These are phyloP conservation scores for Galeopsis tetrahit DNA, from an alignment of 257 asterid species.

Conservation along the genomic window DNA sequence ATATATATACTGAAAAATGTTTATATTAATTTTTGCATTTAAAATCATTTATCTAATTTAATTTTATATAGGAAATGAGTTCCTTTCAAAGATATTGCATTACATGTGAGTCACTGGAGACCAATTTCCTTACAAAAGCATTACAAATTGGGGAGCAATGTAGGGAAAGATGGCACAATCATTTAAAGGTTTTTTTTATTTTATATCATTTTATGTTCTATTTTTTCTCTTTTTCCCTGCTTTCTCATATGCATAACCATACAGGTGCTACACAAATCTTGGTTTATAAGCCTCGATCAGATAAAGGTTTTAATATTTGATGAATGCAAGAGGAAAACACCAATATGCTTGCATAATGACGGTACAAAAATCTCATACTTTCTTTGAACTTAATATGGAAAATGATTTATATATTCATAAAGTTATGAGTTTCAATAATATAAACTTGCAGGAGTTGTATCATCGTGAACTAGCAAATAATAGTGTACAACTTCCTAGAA, in stretches of 20 bases:
- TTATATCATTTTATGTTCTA: no score
- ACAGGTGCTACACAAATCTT: slow-evolving; percentile 83
- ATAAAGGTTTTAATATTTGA: slow-evolving; percentile 82
- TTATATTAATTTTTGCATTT: no score
- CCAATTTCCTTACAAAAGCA: no score
- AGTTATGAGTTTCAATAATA: neutral
- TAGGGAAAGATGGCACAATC: no score
- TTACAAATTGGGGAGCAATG: no score
- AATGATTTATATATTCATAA: neutral
- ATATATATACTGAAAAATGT: no score
- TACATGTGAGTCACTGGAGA: no score
- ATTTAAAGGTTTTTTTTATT: no score
- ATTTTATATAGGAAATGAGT: no score
- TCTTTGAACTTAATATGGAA: neutral
- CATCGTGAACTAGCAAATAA: slow-evolving; percentile 44
- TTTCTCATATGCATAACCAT: neutral
- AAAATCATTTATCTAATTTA: no score
- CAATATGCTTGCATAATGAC: slow-evolving; percentile 76
- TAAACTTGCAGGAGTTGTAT: slow-evolving; percentile 68
- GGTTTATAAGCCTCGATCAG: slow-evolving; percentile 52
- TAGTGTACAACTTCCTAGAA: slow-evolving; percentile 59
- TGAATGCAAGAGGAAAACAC: slow-evolving; percentile 81
- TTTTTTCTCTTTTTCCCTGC: no score
- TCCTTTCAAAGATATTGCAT: no score
- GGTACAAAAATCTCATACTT: slow-evolving; percentile 43